Evolutionary conservation across 2,329 filamentous ascomycete genomes (phyloP), one percentile per base, ranked within the genome.

Genomic region (Pestalotiopsis fici): DNA sequence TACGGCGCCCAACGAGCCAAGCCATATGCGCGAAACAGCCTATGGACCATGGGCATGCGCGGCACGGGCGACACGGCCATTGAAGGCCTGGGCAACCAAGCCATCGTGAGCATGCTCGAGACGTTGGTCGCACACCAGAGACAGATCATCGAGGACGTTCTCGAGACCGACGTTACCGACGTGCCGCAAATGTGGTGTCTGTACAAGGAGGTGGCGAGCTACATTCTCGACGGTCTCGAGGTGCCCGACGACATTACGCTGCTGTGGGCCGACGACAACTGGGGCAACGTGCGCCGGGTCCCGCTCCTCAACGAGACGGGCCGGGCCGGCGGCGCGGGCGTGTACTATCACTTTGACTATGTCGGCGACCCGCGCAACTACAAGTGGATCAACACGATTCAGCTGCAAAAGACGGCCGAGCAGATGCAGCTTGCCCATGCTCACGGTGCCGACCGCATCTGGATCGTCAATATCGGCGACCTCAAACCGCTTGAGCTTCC

Each of bases 161-260:
- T 91, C 56, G 83, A 82, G 13, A 83, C 83, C 3, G 77, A 86
- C 59, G 81, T 86, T 47, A 77, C 83, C 3, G 79, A 83, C 1
- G 85, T 90, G 0, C 90, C 91, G 5, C 90, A 93, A 77, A 85
- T 90, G 78, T 93, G 91, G 90, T 92, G 90, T 72, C 79, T 93
- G 69, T 93, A 93, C 78, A 93, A 92, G 74, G 91, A 93, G 75
- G 90, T 93, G 2, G 89, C 91, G 78, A 86, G 87, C 6, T 93
- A 93, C 75, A 88, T 90, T 67, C 87, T 90, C 67, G 82, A 86
- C 18, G 90, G 90, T 1, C 83, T 93, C 74, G 79, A 80, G 2
- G 69, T 91, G 2, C 85, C 86, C 0, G 88, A 91, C 35, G 85
- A 89, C 72, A 84, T 91, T 39, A 90, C 86, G 0, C 79, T 91